Evolutionary conservation across 352 stramenopile species (phyloP), one percentile per base, ranked within the genome.

Genomic region (Pilasporangium apinafurcum): DNA sequence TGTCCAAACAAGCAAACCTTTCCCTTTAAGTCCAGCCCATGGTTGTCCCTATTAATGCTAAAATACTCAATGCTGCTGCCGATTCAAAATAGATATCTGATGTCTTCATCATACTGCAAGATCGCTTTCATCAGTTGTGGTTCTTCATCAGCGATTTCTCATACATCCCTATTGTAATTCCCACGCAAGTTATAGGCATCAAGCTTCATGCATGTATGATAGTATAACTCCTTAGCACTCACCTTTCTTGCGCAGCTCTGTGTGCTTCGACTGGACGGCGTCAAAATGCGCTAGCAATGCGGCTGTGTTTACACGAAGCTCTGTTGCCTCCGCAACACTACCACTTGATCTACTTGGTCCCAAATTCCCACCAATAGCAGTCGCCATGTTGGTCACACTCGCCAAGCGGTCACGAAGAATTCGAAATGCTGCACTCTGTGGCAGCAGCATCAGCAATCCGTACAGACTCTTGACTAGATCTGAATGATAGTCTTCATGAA

Each of bases 401-500:
- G 82, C 80, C 10, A 94, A 59, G 12, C 83, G 80, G 34, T 94
- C 83, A 9, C 83, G 77, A 14, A 94, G 48, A 38, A 91, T 89
- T 14, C 78, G 72, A 48, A 92, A 94, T 4, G 83, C 83, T 8
- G 83, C 66, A 43, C 83, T 94, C 38, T 99, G 96, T 6, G 96
- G 96, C 4, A 99, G 57, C 27, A 99, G 71, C 94, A 99, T 98
- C 16, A 99, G 59, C 22, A 99, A 65, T 4, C 96, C 96, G 53
- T 99, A 99, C 13, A 98, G 70, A 53, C 86, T 98, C 62, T 99
- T 98, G 4, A 99, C 76, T 25, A 99, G 77, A 28, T 95, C 82
- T 14, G 87, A 83, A 68, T 98, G 95, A 59, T 95, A 96, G 29
- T 87, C 76, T 28, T 92, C 84, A 48, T 98, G 81, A 5, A 98